phyloP scores from a whole-genome alignment of 805 yeast species.

The Yarrowia sp. region DNA sequence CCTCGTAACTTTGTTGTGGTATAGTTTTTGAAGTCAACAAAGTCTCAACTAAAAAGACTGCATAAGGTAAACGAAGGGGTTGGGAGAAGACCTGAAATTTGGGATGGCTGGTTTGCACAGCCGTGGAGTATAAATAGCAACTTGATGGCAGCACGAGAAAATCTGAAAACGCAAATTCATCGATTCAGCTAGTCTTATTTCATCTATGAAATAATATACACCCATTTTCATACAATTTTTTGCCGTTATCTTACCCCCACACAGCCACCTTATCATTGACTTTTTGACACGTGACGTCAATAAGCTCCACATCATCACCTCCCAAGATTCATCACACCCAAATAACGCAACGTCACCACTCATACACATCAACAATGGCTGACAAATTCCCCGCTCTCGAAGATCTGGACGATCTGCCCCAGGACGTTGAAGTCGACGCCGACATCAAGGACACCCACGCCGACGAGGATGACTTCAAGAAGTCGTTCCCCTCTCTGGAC shows the following conservation, averaged over 20 bases:
- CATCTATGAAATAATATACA: too few relatives aligned
- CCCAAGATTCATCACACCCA: slow-evolving; percentile 27
- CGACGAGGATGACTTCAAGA: slow-evolving; percentile 53
- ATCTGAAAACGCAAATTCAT: too few relatives aligned
- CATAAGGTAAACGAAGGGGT: too few relatives aligned
- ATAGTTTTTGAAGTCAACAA: background rate
- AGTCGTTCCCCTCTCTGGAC: slow-evolving; percentile 53
- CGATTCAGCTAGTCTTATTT: too few relatives aligned
- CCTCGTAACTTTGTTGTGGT: slow-evolving; percentile 9
- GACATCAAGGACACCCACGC: slow-evolving; percentile 47
- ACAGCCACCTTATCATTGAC: slow-evolving; percentile 8
- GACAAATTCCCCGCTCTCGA: slow-evolving; percentile 51
- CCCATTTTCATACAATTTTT: background rate
- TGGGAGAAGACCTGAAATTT: too few relatives aligned
- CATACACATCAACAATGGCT: slow-evolving; percentile 45
- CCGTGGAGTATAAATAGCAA: too few relatives aligned
- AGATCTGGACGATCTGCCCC: slow-evolving; percentile 48
- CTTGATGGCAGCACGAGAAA: too few relatives aligned
- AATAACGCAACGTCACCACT: slow-evolving; percentile 23
- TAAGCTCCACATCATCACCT: slow-evolving; percentile 38
- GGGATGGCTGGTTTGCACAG: background rate
- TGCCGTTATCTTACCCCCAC: background rate
- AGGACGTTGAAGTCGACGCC: slow-evolving; percentile 40
- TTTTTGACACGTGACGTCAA: slow-evolving; percentile 23
- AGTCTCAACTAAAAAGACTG: too few relatives aligned